Evolutionary conservation across 164 flowering plant genomes (phyloP).

Genomic region (Stephania yunnanensis): DNA sequence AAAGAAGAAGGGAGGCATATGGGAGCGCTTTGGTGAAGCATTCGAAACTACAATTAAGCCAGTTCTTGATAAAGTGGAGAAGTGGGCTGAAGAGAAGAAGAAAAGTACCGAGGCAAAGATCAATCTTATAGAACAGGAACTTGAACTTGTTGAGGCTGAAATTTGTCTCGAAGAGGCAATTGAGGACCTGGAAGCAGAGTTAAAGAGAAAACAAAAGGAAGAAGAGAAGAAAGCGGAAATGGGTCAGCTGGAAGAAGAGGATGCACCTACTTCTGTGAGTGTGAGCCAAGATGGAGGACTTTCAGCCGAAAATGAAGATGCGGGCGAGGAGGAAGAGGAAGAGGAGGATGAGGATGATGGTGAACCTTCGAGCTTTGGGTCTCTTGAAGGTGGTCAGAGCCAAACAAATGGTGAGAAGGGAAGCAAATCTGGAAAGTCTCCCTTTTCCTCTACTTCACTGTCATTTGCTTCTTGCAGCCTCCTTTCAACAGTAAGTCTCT

Average conservation of each 20-base stretch:
- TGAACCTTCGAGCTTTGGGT: conserved; percentile 70
- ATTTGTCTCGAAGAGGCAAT: conserved; percentile 53
- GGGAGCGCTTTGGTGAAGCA: conserved; percentile 26
- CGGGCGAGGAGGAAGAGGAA: conserved; percentile 39
- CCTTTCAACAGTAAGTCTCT: conserved; percentile 52
- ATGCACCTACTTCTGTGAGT: conserved; percentile 23
- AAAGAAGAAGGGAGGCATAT: conserved; percentile 30
- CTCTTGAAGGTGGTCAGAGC: conserved; percentile 31
- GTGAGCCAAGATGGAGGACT: conserved; percentile 21
- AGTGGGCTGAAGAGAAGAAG: conserved; percentile 70
- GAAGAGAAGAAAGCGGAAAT: conserved; percentile 49
- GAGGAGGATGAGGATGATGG: conserved; percentile 35
- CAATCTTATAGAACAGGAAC: conserved; percentile 49
- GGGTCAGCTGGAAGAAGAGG: conserved; percentile 35
- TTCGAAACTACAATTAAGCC: conserved; percentile 38
- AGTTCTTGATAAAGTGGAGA: conserved; percentile 38
- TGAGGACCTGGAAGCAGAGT: conserved; percentile 64
- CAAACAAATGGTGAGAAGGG: conserved; percentile 27
- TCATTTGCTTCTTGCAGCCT: conserved; percentile 54
- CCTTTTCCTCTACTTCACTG: conserved; percentile 67
- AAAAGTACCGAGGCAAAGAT: conserved; percentile 45
- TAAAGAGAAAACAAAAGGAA: conserved; percentile 53
- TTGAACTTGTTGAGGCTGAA: conserved; percentile 70
- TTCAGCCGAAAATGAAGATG: conserved; percentile 35
- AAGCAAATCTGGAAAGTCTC: conserved; percentile 39